Evolutionary conservation across 2,329 filamentous ascomycete species (phyloP).

Genomic region (Penicillium sp.): DNA sequence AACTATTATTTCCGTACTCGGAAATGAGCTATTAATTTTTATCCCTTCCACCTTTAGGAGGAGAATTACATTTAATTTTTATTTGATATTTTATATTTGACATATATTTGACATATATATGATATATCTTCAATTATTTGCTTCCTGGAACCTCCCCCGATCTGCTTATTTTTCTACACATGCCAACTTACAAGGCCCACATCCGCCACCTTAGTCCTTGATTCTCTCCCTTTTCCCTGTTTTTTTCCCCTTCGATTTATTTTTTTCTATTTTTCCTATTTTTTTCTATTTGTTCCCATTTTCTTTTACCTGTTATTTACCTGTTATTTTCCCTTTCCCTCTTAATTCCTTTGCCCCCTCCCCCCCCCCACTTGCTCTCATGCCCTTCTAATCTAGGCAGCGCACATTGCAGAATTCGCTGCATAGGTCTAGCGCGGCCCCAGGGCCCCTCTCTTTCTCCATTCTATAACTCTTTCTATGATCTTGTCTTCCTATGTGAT

Average conservation of each 20-base stretch:
- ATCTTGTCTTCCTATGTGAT: not conserved
- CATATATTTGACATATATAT: not conserved
- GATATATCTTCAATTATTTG: not conserved
- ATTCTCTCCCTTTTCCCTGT: not conserved
- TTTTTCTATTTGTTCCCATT: not conserved
- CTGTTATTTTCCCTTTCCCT: not conserved
- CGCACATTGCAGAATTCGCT: conserved; percentile 5
- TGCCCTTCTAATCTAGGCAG: not conserved
- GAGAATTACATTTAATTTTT: not conserved
- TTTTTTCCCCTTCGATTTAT: not conserved
- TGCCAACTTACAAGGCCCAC: conserved; percentile 10
- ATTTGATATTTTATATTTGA: not conserved
- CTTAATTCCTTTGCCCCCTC: not conserved
- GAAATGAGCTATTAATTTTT: too few relatives aligned
- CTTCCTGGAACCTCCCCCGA: not conserved
- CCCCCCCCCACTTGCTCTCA: not conserved
- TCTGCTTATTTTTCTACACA: not conserved
- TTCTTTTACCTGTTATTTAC: conserved; percentile 1
- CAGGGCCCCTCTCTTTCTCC: conserved; percentile 2
- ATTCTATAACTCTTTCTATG: conserved; percentile 5
- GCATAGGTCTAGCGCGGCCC: not conserved
- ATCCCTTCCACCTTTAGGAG: too few relatives aligned
- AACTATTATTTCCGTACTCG: too few relatives aligned
- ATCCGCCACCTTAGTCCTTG: conserved; percentile 4
- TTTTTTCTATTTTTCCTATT: not conserved